phyloP scores from a whole-genome alignment of 768 basidiomycete species.

The Mycena epipterygia region DNA sequence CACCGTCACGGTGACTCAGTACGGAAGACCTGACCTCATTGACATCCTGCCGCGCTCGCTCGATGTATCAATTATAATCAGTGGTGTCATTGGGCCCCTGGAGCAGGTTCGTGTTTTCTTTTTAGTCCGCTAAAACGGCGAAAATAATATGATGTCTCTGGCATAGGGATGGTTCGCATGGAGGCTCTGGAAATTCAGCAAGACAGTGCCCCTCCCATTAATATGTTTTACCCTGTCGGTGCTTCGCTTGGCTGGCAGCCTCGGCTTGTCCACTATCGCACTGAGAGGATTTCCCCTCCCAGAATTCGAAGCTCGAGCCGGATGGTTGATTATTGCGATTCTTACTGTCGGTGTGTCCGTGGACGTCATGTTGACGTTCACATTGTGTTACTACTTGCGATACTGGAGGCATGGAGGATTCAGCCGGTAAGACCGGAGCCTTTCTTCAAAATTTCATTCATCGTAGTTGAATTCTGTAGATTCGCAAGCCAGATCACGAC shows the following conservation, averaged over 20 bases:
- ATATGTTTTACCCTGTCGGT: conserved; percentile 32
- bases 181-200: conserved; percentile 39
- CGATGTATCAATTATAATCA: conserved; percentile 39
- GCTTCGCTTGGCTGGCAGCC: conserved; percentile 35
- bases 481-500: not conserved
- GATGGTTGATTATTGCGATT: conserved; percentile 39
- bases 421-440: not conserved
- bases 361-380: conserved; percentile 35
- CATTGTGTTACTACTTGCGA: conserved; percentile 39
- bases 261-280: conserved; percentile 29
- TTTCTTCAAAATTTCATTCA: too few relatives aligned
- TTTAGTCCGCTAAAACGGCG: not conserved
- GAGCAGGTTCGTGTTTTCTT: conserved; percentile 21
- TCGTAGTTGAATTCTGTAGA: not conserved
- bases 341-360: conserved; percentile 35
- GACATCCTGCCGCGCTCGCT: conserved; percentile 36
- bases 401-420: not conserved
- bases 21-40: conserved; percentile 35
- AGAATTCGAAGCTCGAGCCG: conserved; percentile 27
- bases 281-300: conserved; percentile 29
- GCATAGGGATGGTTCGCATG: conserved; percentile 40
- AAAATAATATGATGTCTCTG: not conserved
- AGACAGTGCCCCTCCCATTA: conserved; percentile 25
- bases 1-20: conserved; percentile 39
- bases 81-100: conserved; percentile 42